Conservation (phyloP, 495 filamentous ascomycete genomes). For the Xylona heveae region DNA sequence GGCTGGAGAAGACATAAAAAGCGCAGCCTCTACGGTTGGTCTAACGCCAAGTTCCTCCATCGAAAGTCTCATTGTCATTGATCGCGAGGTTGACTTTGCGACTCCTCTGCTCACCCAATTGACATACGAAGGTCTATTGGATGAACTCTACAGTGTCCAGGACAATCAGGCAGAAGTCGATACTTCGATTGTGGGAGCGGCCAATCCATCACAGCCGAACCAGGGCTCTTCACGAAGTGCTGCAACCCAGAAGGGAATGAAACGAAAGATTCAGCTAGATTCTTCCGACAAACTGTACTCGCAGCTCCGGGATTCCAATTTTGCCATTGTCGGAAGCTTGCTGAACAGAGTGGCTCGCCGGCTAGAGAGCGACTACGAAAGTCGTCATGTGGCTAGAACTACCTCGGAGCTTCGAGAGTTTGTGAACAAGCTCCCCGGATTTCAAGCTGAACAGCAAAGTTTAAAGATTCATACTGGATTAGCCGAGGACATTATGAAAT, state of each 20-base stretch:
- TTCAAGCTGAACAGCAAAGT: constrained; percentile 84
- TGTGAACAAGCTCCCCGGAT: constrained; percentile 73
- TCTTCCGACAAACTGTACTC: constrained; percentile 76
- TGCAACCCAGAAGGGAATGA: constrained; percentile 38
- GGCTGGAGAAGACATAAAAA: constrained; percentile 47
- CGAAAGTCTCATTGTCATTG: constrained; percentile 84
- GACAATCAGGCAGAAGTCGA: constrained; percentile 86
- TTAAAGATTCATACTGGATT: constrained; percentile 78
- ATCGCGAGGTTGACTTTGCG: constrained; percentile 83
- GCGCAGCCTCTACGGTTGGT: constrained; percentile 37
- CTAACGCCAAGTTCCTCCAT: constrained; percentile 71
- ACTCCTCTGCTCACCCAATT: constrained; percentile 83
- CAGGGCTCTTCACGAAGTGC: constrained; percentile 27
- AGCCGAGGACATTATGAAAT: constrained; percentile 84
- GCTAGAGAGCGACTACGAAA: constrained; percentile 73
- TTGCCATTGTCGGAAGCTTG: constrained; percentile 74
- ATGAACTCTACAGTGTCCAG: constrained; percentile 80
- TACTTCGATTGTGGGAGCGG: constrained; percentile 64
- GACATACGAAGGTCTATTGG: constrained; percentile 91
- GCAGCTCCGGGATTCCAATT: constrained; percentile 80
- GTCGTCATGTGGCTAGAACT: constrained; percentile 69
- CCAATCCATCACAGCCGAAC: constrained; percentile 27
- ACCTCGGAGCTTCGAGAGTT: constrained; percentile 81
- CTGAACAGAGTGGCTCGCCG: constrained; percentile 83
- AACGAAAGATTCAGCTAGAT: constrained; percentile 80